Conservation (phyloP, 345 rosid species). For the Orychophragmus violaceus region DNA sequence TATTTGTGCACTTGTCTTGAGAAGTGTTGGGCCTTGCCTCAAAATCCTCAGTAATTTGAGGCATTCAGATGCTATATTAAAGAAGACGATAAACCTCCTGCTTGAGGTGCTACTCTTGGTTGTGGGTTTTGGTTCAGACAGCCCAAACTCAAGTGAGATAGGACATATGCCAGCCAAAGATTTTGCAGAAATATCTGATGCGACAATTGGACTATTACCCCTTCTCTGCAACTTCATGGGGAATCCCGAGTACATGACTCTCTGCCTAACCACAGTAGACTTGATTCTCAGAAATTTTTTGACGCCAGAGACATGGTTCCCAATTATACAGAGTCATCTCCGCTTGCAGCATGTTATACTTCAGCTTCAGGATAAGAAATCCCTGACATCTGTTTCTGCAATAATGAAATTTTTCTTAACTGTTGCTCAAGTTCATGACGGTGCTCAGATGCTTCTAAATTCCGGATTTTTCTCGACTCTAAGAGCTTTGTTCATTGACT, state of each 20-base stretch:
- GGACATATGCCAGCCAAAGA: constrained; percentile 39
- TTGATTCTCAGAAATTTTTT: constrained; percentile 49
- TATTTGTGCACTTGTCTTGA: constrained; percentile 45
- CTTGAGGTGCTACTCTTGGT: constrained; percentile 55
- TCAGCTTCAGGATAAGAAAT: constrained; percentile 62
- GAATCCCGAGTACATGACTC: constrained; percentile 45
- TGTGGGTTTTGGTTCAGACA: constrained; percentile 37
- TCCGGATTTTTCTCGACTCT: constrained; percentile 64
- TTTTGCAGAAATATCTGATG: constrained; percentile 56
- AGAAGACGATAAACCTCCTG: constrained; percentile 48
- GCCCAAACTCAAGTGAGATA: constrained; percentile 20
- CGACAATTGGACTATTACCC: constrained; percentile 61
- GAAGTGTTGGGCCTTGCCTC: constrained; percentile 56
- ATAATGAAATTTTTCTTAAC: constrained; percentile 69
- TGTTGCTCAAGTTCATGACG: constrained; percentile 67
- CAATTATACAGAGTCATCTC: constrained; percentile 65
- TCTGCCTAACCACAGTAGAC: constrained; percentile 61
- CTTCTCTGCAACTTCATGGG: constrained; percentile 59
- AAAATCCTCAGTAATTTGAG: constrained; percentile 48
- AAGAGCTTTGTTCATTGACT: constrained; percentile 51
- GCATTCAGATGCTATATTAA: constrained; percentile 39
- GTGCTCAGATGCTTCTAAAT: constrained; percentile 78
- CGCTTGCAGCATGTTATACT: constrained; percentile 49
- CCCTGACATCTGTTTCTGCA: constrained; percentile 40
- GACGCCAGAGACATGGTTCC: constrained; percentile 84